Conservation (phyloP, 352 stramenopile species). For the Nothophytophthora sp. region DNA sequence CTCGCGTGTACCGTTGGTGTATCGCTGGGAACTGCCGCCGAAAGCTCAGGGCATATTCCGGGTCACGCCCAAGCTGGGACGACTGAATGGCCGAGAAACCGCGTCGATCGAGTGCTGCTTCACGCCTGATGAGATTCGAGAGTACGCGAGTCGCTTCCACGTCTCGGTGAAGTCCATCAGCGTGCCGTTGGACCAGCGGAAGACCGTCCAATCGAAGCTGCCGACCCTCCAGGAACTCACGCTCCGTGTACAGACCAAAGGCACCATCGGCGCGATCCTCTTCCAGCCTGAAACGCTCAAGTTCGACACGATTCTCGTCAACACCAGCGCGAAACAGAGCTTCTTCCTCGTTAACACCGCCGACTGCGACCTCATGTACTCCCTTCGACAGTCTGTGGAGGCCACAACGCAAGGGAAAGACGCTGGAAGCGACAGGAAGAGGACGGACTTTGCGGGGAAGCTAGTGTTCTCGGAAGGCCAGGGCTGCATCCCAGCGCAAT, state of each 20-base stretch:
- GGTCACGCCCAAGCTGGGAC: slow-evolving; percentile 65
- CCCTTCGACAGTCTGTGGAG: slow-evolving; percentile 44
- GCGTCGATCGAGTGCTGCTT: slow-evolving; percentile 72
- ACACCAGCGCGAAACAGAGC: slow-evolving; percentile 64
- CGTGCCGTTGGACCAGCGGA: slow-evolving; percentile 30
- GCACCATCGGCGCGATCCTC: slow-evolving; percentile 68
- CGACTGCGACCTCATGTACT: slow-evolving; percentile 77
- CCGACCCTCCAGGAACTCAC: slow-evolving; percentile 63
- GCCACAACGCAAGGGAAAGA: slow-evolving; percentile 10
- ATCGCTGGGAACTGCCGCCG: slow-evolving; percentile 70
- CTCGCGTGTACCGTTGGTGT: slow-evolving; percentile 88
- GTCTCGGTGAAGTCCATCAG: slow-evolving; percentile 77
- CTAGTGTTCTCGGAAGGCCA: slow-evolving; percentile 63
- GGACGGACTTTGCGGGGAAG: slow-evolving; percentile 8
- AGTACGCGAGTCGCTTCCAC: slow-evolving; percentile 74
- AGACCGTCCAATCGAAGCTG: slow-evolving; percentile 25
- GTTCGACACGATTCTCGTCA: slow-evolving; percentile 88
- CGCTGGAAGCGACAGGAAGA: slow-evolving; percentile 5
- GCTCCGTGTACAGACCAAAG: slow-evolving; percentile 69
- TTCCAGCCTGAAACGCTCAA: slow-evolving; percentile 70
- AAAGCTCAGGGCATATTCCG: slow-evolving; percentile 63
- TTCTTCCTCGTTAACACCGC: slow-evolving; percentile 77
- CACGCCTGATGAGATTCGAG: slow-evolving; percentile 67
- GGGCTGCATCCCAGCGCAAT: slow-evolving; percentile 72
- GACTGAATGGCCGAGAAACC: slow-evolving; percentile 84